Evolutionary conservation across 2,329 filamentous ascomycete species (phyloP), one percentile per base, ranked within the genome.

Genomic region (Colletotrichum lentis): DNA sequence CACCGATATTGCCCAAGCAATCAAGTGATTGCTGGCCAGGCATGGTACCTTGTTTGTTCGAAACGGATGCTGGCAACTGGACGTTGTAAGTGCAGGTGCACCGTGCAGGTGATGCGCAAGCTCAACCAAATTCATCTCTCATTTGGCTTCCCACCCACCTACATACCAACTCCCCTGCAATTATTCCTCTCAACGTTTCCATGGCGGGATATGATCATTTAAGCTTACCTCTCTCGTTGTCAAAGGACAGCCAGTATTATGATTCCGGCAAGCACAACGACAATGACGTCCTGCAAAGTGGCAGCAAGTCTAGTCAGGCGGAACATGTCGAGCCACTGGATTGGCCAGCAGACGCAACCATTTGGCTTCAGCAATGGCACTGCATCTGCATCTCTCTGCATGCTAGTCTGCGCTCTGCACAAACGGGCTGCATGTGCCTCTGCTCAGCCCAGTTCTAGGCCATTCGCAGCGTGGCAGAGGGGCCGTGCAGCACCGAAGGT

Each of bases 231-330:
- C 35, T 54, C 56, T 35, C 60, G 20, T 20, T 46, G 14, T 46
- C 22, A 3, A 22, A 11, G 14, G 39, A n/a, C 5, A 55, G 14
- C 44, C 39, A 56, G 24, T 52, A 46, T 64, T 65, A 61, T 61
- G 55, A 44, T 61, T 52, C 35, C 49, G 50, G 63, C 64, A 58
- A 56, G 41, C 37, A 39, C 53, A 24, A 58, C 47, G 47, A 63
- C 67, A 69, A 62, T 69, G 63, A 62, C 67, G 52, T 62, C n/a
- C 67, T 69, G 52, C 63, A 54, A 35, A 69, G 63, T 69, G 56
- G 67, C 62, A 62, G 67, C 66, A 53, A 53, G 39, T 39, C 67
- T 44, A 69, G 65, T 70, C 68, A 70, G 68, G 64, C 68, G 68
- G 52, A 18, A 60, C 47, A 31, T 53, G 63, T 44, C 43, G 53